Evolutionary conservation across 495 filamentous ascomycete genomes (phyloP).

Genomic region (Collariella sp.): DNA sequence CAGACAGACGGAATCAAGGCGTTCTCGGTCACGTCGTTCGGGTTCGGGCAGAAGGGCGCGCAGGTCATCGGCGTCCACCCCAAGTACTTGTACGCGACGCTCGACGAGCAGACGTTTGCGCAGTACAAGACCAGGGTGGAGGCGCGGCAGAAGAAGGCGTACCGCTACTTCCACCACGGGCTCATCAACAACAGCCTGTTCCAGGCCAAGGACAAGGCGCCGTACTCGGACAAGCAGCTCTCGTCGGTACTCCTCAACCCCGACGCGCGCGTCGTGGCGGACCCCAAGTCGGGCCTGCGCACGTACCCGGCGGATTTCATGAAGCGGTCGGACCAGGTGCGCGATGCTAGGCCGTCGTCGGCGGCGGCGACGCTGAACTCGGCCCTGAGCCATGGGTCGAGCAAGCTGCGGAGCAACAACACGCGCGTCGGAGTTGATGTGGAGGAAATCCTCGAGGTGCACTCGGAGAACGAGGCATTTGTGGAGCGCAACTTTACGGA

Average conservation of each 20-base stretch:
- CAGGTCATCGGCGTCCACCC: conserved; percentile 96
- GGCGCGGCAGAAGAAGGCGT: conserved; percentile 92
- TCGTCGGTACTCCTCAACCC: conserved; percentile 87
- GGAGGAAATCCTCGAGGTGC: conserved; percentile 73
- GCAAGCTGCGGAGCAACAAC: conserved; percentile 56
- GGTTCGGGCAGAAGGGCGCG: conserved; percentile 98
- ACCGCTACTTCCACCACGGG: conserved; percentile 95
- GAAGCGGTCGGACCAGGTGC: conserved; percentile 41
- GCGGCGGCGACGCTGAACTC: conserved; percentile 67
- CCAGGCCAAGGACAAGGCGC: conserved; percentile 82
- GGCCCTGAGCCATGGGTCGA: conserved; percentile 47
- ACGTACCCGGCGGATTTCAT: conserved; percentile 61
- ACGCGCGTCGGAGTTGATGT: conserved; percentile 90
- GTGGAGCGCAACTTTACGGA: conserved; percentile 89
- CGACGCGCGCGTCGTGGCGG: conserved; percentile 71
- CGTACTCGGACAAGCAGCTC: conserved; percentile 83
- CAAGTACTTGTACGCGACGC: conserved; percentile 89
- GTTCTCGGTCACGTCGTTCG: conserved; percentile 97
- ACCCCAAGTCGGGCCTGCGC: conserved; percentile 74
- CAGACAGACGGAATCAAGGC: conserved; percentile 98
- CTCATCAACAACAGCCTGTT: conserved; percentile 96
- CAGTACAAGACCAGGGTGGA: conserved; percentile 81
- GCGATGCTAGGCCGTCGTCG: conserved; percentile 32
- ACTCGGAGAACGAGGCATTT: conserved; percentile 89
- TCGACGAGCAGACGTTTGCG: conserved; percentile 74